These are phyloP conservation scores for Yarrowia divulgata DNA, from an alignment of 805 yeast species.

Conservation along the genomic window DNA sequence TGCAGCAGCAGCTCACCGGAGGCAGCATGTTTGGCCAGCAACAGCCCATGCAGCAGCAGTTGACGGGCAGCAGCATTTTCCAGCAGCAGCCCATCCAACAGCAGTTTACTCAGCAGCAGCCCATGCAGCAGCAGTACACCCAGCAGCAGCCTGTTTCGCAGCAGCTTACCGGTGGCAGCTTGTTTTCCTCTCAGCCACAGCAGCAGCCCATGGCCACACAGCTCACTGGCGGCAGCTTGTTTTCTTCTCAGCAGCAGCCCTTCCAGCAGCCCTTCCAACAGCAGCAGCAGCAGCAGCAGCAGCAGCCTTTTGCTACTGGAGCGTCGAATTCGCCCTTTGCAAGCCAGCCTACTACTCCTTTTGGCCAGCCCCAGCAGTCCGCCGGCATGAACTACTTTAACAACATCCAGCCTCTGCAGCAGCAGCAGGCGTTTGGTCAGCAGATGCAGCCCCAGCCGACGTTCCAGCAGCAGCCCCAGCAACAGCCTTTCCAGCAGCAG, in stretches of 20 bases:
- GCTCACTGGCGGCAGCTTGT: slow-evolving; percentile 21
- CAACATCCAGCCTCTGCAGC: slow-evolving; percentile 37
- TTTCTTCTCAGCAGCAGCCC: slow-evolving; percentile 1
- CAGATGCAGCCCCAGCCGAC: slow-evolving; percentile 47
- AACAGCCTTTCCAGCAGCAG: slow-evolving; percentile 41
- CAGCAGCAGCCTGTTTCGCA: slow-evolving; percentile 42
- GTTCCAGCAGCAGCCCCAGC: slow-evolving; percentile 47
- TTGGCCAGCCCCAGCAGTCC: slow-evolving; percentile 27
- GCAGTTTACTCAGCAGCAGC: slow-evolving; percentile 41
- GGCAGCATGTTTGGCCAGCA: slow-evolving; percentile 44
- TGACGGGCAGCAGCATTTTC: slow-evolving; percentile 26
- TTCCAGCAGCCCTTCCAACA: slow-evolving; percentile 38
- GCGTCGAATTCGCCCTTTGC: slow-evolving; percentile 18
- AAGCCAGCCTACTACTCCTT: slow-evolving; percentile 26
- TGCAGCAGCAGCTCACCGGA: slow-evolving; percentile 42
- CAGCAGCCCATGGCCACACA: slow-evolving; percentile 42
- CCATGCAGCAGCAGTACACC: slow-evolving; percentile 41
- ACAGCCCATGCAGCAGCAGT: slow-evolving; percentile 41
- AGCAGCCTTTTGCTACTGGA: slow-evolving; percentile 40
- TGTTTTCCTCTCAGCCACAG: slow-evolving; percentile 4
- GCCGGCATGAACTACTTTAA: slow-evolving; percentile 25
- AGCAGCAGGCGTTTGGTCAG: slow-evolving; percentile 42
- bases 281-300: slow-evolving; percentile 32
- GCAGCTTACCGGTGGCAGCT: slow-evolving; percentile 33
- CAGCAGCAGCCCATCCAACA: slow-evolving; percentile 30